These are phyloP conservation scores for Wickerhamomyces sp. DNA, from an alignment of 1,139 yeast species.

Conservation along the genomic window DNA sequence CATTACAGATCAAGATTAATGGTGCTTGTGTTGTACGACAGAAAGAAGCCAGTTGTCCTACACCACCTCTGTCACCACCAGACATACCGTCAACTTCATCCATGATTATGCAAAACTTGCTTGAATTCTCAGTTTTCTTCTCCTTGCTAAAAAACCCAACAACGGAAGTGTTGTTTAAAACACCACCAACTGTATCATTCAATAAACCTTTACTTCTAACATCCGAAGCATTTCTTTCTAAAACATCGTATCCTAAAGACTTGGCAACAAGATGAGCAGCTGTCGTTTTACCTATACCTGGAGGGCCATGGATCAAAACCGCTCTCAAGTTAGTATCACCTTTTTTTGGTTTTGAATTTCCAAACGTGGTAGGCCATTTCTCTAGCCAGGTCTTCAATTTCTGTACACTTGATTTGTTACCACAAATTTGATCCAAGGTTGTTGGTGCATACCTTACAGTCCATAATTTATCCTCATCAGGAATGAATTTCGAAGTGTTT, in stretches of 20 bases:
- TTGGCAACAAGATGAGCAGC: slow-evolving; percentile 73
- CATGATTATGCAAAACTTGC: slow-evolving; percentile 81
- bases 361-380: slow-evolving; percentile 63
- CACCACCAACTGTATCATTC: slow-evolving; percentile 61
- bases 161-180: slow-evolving; percentile 77
- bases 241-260: slow-evolving; percentile 61
- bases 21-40: slow-evolving; percentile 87
- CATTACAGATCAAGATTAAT: slow-evolving; percentile 89
- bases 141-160: slow-evolving; percentile 62
- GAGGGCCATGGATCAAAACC: slow-evolving; percentile 79
- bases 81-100: slow-evolving; percentile 99
- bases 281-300: slow-evolving; percentile 80
- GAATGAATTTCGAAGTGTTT: slow-evolving; percentile 17
- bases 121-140: slow-evolving; percentile 29
- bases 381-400: slow-evolving; percentile 68
- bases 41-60: slow-evolving; percentile 86
- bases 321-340: slow-evolving; percentile 72
- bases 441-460: slow-evolving; percentile 91
- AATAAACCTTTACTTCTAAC: slow-evolving; percentile 79
- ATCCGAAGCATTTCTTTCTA: slow-evolving; percentile 83
- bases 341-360: slow-evolving; percentile 51
- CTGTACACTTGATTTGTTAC: slow-evolving; percentile 74
- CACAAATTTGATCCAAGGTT: slow-evolving; percentile 72
- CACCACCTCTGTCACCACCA: slow-evolving; percentile 98
- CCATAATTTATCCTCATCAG: slow-evolving; percentile 65